Evolutionary conservation across 495 filamentous ascomycete species (phyloP).

Genomic region (Cercophora scortea): DNA sequence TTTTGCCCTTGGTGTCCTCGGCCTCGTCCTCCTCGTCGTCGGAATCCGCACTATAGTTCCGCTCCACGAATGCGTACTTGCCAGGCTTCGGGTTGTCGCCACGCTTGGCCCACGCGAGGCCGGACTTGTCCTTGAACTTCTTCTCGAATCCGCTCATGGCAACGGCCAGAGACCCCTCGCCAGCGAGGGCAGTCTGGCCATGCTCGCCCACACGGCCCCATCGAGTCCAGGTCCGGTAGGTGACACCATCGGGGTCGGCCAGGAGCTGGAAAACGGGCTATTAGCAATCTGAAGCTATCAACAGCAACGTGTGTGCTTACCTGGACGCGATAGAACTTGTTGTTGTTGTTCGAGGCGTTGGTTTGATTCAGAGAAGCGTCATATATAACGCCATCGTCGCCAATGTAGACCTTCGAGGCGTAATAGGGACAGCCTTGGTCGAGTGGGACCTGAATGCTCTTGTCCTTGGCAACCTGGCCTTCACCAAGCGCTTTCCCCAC

Average conservation of each 20-base stretch:
- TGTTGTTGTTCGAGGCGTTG: conserved; percentile 52
- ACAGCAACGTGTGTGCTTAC: conserved; percentile 13
- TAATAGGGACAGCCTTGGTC: conserved; percentile 30
- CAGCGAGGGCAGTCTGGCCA: conserved; percentile 50
- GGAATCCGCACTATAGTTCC: conserved; percentile 53
- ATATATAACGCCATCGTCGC: conserved; percentile 52
- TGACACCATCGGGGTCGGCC: conserved; percentile 6
- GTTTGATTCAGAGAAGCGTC: conserved; percentile 57
- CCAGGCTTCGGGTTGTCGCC: conserved; percentile 46
- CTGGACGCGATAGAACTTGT: conserved; percentile 69
- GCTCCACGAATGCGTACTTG: conserved; percentile 75
- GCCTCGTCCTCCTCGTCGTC: conserved; percentile 54
- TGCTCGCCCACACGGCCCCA: conserved; percentile 75
- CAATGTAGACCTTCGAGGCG: conserved; percentile 54
- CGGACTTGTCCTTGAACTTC: conserved; percentile 75
- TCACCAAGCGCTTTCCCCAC: conserved; percentile 23
- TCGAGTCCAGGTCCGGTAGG: conserved; percentile 55
- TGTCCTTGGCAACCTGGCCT: conserved; percentile 36
- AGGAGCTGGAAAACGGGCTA: conserved; percentile 27
- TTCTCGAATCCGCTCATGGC: conserved; percentile 54
- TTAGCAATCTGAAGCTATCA: background rate
- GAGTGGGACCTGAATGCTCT: conserved; percentile 38
- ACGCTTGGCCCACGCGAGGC: conserved; percentile 58
- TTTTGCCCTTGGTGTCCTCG: conserved; percentile 18
- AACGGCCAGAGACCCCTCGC: conserved; percentile 25